Evolutionary conservation across 768 basidiomycete genomes (phyloP).

Genomic region (Tubosaeta brunneosetosa): DNA sequence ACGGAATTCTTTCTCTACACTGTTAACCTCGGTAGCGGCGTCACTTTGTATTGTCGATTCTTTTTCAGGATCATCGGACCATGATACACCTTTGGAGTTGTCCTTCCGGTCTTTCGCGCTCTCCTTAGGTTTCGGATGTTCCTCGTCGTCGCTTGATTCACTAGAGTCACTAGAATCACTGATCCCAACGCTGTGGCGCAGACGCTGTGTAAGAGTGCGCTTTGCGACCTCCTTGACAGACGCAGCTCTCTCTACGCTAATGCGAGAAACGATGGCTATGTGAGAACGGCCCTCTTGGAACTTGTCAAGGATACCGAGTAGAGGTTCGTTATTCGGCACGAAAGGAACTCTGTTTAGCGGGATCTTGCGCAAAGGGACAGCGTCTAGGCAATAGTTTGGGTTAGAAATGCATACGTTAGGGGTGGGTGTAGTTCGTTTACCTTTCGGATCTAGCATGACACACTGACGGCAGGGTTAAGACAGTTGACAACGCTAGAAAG

Average conservation of each 20-base stretch:
- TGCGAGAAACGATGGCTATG: conserved; percentile 85
- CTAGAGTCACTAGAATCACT: conserved; percentile 56
- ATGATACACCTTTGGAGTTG: conserved; percentile 24
- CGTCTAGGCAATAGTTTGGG: conserved; percentile 44
- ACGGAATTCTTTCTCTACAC: conserved; percentile 11
- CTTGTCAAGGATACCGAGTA: conserved; percentile 79
- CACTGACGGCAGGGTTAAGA: conserved; percentile 36
- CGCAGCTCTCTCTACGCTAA: conserved; percentile 68
- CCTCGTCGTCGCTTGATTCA: conserved; percentile 42
- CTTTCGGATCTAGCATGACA: conserved; percentile 82
- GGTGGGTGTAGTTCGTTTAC: conserved; percentile 27
- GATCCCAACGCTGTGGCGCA: conserved; percentile 71
- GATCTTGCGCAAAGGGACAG: conserved; percentile 75
- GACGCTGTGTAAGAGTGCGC: conserved; percentile 70
- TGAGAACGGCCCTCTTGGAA: conserved; percentile 91
- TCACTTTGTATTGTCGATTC: conserved; percentile 28
- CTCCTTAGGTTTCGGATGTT: conserved; percentile 19
- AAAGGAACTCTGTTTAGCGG: conserved; percentile 84
- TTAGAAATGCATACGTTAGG: not conserved
- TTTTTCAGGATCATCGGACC: conserved; percentile 33
- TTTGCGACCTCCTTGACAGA: conserved; percentile 83
- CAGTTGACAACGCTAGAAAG: not conserved
- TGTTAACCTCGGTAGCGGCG: conserved; percentile 17
- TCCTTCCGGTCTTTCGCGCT: conserved; percentile 16
- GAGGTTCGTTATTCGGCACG: conserved; percentile 80